phyloP scores from a whole-genome alignment of 371 early-diverging fungal genomes.

The Lichtheimia hyalospora region DNA sequence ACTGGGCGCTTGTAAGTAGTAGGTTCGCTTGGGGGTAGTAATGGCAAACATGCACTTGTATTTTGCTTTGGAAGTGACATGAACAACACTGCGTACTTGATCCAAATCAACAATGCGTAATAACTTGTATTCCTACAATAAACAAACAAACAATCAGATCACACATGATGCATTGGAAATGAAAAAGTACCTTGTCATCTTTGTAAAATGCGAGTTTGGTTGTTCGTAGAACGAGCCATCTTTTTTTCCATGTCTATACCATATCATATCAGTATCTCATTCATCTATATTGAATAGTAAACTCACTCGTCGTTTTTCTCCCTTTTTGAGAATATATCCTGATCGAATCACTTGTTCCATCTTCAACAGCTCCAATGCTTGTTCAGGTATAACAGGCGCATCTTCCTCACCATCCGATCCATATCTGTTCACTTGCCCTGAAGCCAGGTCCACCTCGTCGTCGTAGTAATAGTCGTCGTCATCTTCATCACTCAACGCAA shows the following conservation, averaged over 20 bases:
- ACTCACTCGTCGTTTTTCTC: neutral
- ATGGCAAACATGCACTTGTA: constrained; percentile 1
- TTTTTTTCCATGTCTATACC: neutral
- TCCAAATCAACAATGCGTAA: neutral
- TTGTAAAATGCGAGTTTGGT: constrained; percentile 1
- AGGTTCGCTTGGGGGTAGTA: neutral
- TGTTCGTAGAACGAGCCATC: neutral
- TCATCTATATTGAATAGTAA: neutral
- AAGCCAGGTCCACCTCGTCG: too few relatives aligned
- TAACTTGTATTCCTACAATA: neutral
- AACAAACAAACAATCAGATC: too few relatives aligned
- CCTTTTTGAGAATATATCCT: neutral
- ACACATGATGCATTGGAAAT: too few relatives aligned
- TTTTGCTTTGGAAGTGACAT: neutral
- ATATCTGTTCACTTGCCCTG: neutral
- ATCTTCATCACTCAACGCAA: neutral
- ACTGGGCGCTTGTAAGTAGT: neutral
- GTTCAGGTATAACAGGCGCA: neutral
- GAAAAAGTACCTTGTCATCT: neutral
- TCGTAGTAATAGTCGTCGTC: neutral
- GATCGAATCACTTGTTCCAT: neutral
- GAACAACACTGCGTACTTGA: neutral
- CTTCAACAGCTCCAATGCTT: neutral
- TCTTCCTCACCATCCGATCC: neutral
- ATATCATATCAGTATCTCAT: neutral